A percentile compares a stretch with the other conserved stretches of the same genome.
Conservation (phyloP, 805 yeast species). For the Pachysolen tannophilus region DNA sequence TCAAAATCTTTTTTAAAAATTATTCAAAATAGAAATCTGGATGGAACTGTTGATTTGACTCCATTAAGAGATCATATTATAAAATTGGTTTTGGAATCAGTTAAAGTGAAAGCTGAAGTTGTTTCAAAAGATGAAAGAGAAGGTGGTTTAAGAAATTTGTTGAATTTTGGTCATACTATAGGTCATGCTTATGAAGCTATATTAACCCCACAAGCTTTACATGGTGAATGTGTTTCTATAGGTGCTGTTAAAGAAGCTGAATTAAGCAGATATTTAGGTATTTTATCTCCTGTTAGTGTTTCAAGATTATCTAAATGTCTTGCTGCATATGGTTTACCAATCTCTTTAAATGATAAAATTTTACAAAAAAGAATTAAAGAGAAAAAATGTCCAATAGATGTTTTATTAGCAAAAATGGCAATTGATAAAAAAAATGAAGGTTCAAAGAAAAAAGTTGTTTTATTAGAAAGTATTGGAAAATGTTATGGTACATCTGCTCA, state of each 20-base stretch:
- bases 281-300: conserved; percentile 86
- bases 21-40: conserved; percentile 37
- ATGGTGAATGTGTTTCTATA: conserved; percentile 98
- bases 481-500: conserved; percentile 88
- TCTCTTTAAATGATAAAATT: conserved; percentile 62
- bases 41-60: conserved; percentile 52
- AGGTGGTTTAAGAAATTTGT: conserved; percentile 83
- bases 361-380: conserved; percentile 62
- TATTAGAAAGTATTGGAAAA: conserved; percentile 78
- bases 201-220: conserved; percentile 90
- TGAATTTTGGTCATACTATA: conserved; percentile 94
- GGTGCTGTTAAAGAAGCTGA: conserved; percentile 96
- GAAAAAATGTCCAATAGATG: conserved; percentile 70
- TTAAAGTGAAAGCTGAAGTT: conserved; percentile 86
- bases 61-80: conserved; percentile 67
- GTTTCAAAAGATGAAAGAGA: conserved; percentile 93
- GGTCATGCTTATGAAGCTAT: conserved; percentile 99
- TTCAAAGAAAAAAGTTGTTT: conserved; percentile 75
- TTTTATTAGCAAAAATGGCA: conserved; percentile 76
- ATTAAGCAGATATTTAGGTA: conserved; percentile 83
- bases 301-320: conserved; percentile 81
- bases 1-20: conserved; percentile 62
- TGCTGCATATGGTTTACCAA: conserved; percentile 80
- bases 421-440: conserved; percentile 97
- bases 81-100: conserved; percentile 77